Base-by-base conservation (phyloP, 257 asterid genomes). In the Nicotiana tabacum region DNA sequence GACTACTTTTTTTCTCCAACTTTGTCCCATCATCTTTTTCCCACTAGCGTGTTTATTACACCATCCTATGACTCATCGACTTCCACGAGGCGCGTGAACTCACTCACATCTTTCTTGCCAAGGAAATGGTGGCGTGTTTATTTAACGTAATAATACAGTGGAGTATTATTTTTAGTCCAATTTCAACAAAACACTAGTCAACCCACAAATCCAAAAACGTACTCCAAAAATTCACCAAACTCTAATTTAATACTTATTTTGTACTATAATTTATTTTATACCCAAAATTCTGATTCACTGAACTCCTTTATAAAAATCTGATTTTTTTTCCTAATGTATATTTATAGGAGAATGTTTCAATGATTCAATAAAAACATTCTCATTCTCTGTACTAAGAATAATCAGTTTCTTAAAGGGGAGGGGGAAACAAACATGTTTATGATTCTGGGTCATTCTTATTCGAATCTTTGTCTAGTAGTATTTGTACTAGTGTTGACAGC, bases 391-490 rank as follows among this genome's bases (percentile, higher is more conserved):
- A 15, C 64, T 51, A 6, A 43, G 12, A 46, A 76, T 61, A 74
- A 74, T 74, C 80, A 27, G 35, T 61, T 48, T 74, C 1, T 35
- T 48, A 74, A 68, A 74, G 27, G 16, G 43, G 29, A 74, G 27
- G 16, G 43, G 29, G 51, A 17, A 2, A 76, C 51, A 51, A 51
- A 76, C 43, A 76, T 76, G 80, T 76, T 76, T 29, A 24, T 76
- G 66, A 76, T 84, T 92, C 89, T 84, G 90, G 89, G 86, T 81
- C 88, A 39, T 37, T 86, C 84, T 86, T 78, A 17, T 86, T 74
- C 85, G 82, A 85, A 82, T 86, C 84, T 88, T 3, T 83, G 51
- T 53, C 35, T 67, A 39, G 30, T 85, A 48, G 30, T 85, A 21
- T 77, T 88, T 89, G 16, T 83, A 24, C 82, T 87, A 24, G 83